These are phyloP conservation scores for Penicillium hesseltinei DNA, from an alignment of 2,329 filamentous ascomycete species.

Conservation along the genomic window DNA sequence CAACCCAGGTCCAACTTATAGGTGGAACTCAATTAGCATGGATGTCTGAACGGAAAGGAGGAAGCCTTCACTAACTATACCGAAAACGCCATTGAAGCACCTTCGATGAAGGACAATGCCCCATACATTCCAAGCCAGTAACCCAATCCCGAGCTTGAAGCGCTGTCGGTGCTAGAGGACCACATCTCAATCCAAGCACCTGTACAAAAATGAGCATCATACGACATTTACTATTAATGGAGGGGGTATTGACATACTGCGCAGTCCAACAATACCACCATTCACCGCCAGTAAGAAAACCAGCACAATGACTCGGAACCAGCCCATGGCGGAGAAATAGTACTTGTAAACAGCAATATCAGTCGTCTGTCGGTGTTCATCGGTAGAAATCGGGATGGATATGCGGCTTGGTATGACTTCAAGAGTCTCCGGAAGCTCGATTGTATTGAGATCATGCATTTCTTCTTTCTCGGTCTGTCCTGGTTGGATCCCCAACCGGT, in stretches of 20 bases:
- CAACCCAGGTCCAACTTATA: slow-evolving; percentile 15
- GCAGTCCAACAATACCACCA: no score
- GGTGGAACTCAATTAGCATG: background rate
- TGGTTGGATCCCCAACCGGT: no score
- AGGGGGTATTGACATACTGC: no score
- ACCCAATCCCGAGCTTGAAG: slow-evolving; percentile 6
- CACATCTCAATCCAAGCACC: slow-evolving; percentile 20
- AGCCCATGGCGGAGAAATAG: slow-evolving; percentile 24
- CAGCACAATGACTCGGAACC: slow-evolving; percentile 14
- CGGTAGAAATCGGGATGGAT: background rate
- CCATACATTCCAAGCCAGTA: slow-evolving; percentile 22
- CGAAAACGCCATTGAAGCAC: no score
- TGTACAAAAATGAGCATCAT: background rate
- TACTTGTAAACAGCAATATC: slow-evolving; percentile 21
- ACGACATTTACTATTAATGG: background rate
- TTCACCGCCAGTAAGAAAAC: slow-evolving; percentile 14
- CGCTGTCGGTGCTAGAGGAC: slow-evolving; percentile 15
- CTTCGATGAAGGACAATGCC: background rate
- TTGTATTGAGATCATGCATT: background rate
- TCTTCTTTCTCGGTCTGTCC: no score
- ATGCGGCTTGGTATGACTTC: no score
- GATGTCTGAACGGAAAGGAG: background rate
- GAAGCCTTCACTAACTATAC: no score
- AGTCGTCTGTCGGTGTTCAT: background rate
- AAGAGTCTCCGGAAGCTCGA: background rate